Evolutionary conservation across 805 yeast species (phyloP).

Genomic region (Ogataea thermomethanolica): DNA sequence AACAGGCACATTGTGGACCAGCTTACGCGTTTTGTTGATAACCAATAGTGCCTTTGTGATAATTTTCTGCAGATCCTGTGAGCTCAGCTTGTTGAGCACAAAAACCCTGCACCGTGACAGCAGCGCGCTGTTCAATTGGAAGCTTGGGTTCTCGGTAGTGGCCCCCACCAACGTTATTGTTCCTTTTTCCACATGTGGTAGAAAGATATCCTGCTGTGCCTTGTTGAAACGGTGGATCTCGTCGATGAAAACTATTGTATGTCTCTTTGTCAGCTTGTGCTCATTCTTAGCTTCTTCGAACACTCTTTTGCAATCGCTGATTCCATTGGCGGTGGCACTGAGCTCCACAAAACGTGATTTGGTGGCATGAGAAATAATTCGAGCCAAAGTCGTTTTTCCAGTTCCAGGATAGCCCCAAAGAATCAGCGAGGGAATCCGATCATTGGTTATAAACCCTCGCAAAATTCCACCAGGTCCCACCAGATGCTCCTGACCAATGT

Average conservation of each 20-base stretch:
- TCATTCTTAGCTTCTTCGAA: conserved; percentile 49
- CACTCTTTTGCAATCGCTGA: conserved; percentile 60
- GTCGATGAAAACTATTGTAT: conserved; percentile 79
- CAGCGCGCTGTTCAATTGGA: conserved; percentile 76
- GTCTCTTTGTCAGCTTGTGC: conserved; percentile 43
- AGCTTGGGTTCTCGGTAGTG: conserved; percentile 94
- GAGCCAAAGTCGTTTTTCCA: conserved; percentile 78
- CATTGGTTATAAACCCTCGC: conserved; percentile 57
- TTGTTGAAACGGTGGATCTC: conserved; percentile 88
- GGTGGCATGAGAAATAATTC: conserved; percentile 53
- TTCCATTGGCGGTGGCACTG: conserved; percentile 76
- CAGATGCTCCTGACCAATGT: conserved; percentile 82
- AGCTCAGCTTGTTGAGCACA: conserved; percentile 52
- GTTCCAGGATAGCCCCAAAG: conserved; percentile 97
- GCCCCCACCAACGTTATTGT: conserved; percentile 84
- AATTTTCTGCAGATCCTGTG: conserved; percentile 49
- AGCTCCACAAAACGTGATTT: conserved; percentile 67
- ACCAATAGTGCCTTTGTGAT: conserved; percentile 55
- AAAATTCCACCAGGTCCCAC: conserved; percentile 64
- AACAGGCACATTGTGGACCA: conserved; percentile 46
- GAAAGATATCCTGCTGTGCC: conserved; percentile 81
- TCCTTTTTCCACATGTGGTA: conserved; percentile 84
- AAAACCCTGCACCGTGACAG: conserved; percentile 82
- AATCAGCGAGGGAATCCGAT: conserved; percentile 79
- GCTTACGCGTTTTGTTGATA: conserved; percentile 56